These are phyloP conservation scores for Ceratobasidium sp. DNA, from an alignment of 1,284 basidiomycete genomes.

Conservation along the genomic window DNA sequence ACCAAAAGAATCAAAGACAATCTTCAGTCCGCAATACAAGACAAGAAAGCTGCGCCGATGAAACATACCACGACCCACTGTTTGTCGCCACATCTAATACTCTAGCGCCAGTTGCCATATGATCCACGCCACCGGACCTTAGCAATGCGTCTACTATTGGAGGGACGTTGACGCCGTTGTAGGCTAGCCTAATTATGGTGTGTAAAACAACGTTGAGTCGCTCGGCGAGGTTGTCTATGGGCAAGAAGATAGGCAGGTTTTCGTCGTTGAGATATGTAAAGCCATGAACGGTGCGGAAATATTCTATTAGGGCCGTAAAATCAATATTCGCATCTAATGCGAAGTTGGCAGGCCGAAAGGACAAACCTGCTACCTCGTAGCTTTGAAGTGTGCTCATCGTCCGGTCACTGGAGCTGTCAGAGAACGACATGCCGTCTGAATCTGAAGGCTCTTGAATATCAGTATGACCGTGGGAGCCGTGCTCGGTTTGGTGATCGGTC, in stretches of 20 bases:
- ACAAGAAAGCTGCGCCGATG: background rate
- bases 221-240: background rate
- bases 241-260: conserved; percentile 25
- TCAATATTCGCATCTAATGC: too few relatives aligned
- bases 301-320: conserved; percentile 5
- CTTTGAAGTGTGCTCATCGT: conserved; percentile 35
- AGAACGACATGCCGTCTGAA: background rate
- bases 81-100: conserved; percentile 17
- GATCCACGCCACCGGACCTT: background rate
- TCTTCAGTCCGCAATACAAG: background rate
- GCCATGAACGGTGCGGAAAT: conserved; percentile 10
- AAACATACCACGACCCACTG: conserved; percentile 17
- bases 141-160: conserved; percentile 4
- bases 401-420: background rate
- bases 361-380: conserved; percentile 19
- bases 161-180: conserved; percentile 1
- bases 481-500: too few relatives aligned
- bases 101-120: background rate
- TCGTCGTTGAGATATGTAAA: conserved; percentile 17
- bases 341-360: too few relatives aligned
- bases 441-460: too few relatives aligned
- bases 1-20: background rate
- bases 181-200: background rate
- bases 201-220: conserved; percentile 7
- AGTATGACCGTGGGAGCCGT: too few relatives aligned